Conservation (phyloP, 179 eudicot species). For the Beta macrorhiza region DNA sequence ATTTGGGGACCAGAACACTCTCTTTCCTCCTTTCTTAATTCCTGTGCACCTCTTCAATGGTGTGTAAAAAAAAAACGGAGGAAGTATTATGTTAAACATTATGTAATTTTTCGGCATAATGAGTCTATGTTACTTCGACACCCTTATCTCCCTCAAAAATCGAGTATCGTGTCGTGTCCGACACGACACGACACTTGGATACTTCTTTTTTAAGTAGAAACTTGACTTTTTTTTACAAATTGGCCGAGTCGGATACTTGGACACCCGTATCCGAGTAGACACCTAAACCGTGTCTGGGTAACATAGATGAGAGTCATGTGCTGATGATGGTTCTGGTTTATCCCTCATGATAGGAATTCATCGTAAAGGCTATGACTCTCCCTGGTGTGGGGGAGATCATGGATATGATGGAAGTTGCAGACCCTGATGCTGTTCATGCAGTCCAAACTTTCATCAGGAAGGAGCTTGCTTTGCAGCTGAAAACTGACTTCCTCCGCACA, state of each 20-base stretch:
- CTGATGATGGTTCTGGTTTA: constrained; percentile 11
- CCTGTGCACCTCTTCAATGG: neutral
- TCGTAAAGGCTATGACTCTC: constrained; percentile 79
- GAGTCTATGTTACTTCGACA: neutral
- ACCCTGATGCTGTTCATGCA: constrained; percentile 97
- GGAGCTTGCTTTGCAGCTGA: constrained; percentile 83
- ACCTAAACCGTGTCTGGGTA: too few species aligned
- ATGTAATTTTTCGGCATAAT: neutral
- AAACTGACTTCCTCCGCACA: constrained; percentile 58
- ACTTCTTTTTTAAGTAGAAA: too few species aligned
- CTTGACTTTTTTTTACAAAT: too few species aligned
- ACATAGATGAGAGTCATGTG: neutral
- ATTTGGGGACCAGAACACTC: neutral
- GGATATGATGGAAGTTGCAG: constrained; percentile 97
- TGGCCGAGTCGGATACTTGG: too few species aligned
- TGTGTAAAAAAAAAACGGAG: neutral
- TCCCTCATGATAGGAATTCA: constrained; percentile 58
- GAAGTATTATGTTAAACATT: constrained; percentile 1
- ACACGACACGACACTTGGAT: too few species aligned
- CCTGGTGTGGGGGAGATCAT: constrained; percentile 94
- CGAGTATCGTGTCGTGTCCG: neutral
- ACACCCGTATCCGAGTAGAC: too few species aligned
- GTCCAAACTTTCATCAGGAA: constrained; percentile 77
- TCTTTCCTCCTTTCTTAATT: neutral
- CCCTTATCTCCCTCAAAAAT: neutral